phyloP scores from a whole-genome alignment of 2,329 filamentous ascomycete species.

The Arthrobotrys musiformis region DNA sequence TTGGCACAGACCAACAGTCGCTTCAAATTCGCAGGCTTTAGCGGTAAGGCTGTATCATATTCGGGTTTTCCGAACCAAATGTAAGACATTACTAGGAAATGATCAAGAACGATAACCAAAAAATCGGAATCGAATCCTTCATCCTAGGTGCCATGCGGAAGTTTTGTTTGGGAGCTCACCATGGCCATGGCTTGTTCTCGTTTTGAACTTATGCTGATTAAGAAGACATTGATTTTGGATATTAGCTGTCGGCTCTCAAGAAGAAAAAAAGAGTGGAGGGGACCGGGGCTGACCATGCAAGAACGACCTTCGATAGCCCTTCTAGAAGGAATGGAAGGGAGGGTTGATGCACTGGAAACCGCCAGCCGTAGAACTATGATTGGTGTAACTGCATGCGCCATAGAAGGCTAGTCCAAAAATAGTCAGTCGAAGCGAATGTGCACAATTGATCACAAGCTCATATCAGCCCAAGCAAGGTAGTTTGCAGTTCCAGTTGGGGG shows the following conservation, averaged over 20 bases:
- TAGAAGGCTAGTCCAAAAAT: conserved; percentile 23
- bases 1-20: conserved; percentile 7
- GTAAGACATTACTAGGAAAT: conserved; percentile 23
- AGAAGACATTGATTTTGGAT: conserved; percentile 12
- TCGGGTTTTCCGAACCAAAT: conserved; percentile 48
- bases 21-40: conserved; percentile 37
- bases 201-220: conserved; percentile 19
- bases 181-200: background rate
- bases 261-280: background rate
- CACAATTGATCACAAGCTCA: conserved; percentile 31
- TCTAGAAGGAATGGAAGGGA: conserved; percentile 46
- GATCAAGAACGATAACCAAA: conserved; percentile 15
- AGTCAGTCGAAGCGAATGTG: conserved; percentile 37
- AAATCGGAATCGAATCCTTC: conserved; percentile 32
- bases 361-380: conserved; percentile 31
- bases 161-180: conserved; percentile 19
- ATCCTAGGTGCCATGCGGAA: conserved; percentile 10
- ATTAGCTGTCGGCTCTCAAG: no score
- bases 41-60: conserved; percentile 54
- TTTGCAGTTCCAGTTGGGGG: background rate
- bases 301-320: conserved; percentile 30
- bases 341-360: conserved; percentile 21
- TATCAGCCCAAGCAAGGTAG: conserved; percentile 18
- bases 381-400: conserved; percentile 31
- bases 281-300: conserved; percentile 32